These are phyloP conservation scores for Phytopythium oedochilum DNA, from an alignment of 352 stramenopile species.

Conservation along the genomic window DNA sequence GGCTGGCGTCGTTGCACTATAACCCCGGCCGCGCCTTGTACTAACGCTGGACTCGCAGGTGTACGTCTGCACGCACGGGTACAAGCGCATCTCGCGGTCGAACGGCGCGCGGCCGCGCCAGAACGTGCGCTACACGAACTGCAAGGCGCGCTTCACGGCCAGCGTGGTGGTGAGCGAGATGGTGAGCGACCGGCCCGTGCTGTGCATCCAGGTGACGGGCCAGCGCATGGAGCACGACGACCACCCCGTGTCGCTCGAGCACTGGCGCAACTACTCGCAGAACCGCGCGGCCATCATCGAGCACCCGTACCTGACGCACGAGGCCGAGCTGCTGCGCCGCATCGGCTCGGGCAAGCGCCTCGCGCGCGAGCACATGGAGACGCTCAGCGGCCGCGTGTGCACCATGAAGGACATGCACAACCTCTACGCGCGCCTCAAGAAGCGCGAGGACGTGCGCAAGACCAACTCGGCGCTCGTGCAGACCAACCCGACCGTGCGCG, in stretches of 20 bases:
- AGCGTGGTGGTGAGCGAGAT: constrained; percentile 46
- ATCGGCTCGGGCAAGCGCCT: constrained; percentile 67
- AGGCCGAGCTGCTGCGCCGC: constrained; percentile 67
- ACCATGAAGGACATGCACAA: constrained; percentile 86
- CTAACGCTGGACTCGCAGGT: constrained; percentile 25
- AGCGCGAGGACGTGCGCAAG: constrained; percentile 51
- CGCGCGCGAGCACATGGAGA: constrained; percentile 57
- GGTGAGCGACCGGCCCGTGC: constrained; percentile 39
- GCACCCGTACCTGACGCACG: constrained; percentile 64
- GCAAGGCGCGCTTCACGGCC: constrained; percentile 61
- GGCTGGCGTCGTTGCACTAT: too few relatives aligned
- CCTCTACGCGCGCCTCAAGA: constrained; percentile 55
- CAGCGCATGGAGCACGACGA: constrained; percentile 63
- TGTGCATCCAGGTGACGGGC: constrained; percentile 64
- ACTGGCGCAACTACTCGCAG: constrained; percentile 79
- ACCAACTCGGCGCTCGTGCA: constrained; percentile 25
- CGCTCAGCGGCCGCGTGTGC: constrained; percentile 57
- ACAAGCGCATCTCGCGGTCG: constrained; percentile 61
- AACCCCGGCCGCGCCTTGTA: too few relatives aligned
- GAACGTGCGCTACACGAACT: constrained; percentile 67
- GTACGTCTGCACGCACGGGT: constrained; percentile 73
- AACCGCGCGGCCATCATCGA: constrained; percentile 67
- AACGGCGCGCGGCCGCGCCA: constrained; percentile 55
- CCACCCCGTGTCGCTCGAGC: constrained; percentile 53
- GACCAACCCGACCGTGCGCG: constrained; percentile 18